phyloP scores from a whole-genome alignment of 2,329 filamentous ascomycete genomes.

The Corinectria fuckeliana region DNA sequence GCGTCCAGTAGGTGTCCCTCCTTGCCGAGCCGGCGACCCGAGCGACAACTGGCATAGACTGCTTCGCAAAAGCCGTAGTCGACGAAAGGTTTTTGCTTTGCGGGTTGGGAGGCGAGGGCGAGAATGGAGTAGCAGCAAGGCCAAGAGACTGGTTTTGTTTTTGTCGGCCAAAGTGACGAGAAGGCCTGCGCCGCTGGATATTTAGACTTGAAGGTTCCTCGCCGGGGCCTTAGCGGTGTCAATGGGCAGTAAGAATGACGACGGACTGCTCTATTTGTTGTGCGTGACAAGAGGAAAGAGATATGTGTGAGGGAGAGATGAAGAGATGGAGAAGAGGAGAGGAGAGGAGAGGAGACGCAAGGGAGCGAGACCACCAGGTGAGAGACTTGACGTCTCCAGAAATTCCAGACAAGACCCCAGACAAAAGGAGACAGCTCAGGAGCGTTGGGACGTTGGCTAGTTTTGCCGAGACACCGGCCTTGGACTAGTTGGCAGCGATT shows the following conservation, averaged over 20 bases:
- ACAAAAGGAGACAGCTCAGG: conserved; percentile 2
- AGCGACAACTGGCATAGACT: conserved; percentile 28
- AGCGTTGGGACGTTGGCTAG: conserved; percentile 9
- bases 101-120: not conserved
- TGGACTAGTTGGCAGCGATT: conserved; percentile 13
- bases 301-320: conserved; percentile 2
- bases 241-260: conserved; percentile 1
- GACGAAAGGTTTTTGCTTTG: conserved; percentile 7
- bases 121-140: not conserved
- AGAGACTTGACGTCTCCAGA: not conserved
- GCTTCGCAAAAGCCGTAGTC: conserved; percentile 14
- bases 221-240: not conserved
- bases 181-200: not conserved
- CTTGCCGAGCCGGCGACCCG: conserved; percentile 23
- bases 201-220: conserved; percentile 1
- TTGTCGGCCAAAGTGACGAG: conserved; percentile 12
- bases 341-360: not conserved
- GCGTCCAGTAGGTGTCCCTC: conserved; percentile 26
- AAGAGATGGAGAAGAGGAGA: not conserved
- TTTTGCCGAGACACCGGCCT: conserved; percentile 19
- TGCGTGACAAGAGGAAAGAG: not conserved
- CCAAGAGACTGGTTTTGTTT: conserved; percentile 12
- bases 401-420: conserved; percentile 9
- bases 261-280: not conserved
- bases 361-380: not conserved